These are phyloP conservation scores for Linum usitatissimum DNA, from an alignment of 345 rosid species.

Conservation along the genomic window DNA sequence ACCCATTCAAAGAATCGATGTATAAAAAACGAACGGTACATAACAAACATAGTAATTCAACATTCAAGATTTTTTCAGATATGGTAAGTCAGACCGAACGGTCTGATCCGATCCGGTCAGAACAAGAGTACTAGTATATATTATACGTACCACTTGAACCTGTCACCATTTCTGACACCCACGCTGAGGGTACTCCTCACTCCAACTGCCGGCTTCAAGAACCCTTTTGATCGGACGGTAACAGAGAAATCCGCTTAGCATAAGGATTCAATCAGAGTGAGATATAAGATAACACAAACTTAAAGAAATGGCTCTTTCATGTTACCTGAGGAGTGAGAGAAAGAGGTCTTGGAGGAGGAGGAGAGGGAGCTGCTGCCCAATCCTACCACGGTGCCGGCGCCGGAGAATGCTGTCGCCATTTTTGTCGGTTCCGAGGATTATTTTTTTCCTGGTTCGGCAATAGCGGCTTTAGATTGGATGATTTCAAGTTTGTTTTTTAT, in stretches of 20 bases:
- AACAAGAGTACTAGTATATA: too few relatives aligned
- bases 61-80: too few relatives aligned
- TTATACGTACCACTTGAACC: conserved; percentile 44
- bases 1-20: too few relatives aligned
- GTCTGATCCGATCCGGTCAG: too few relatives aligned
- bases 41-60: too few relatives aligned
- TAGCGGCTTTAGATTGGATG: background rate
- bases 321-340: conserved; percentile 38
- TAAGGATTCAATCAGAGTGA: too few relatives aligned
- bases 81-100: too few relatives aligned
- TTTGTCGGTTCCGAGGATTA: background rate
- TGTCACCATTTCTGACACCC: conserved; percentile 45
- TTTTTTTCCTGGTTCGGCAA: background rate
- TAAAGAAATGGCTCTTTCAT: background rate
- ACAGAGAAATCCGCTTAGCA: background rate
- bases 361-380: conserved; percentile 46
- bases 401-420: conserved; percentile 58
- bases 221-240: conserved; percentile 24
- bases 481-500: background rate
- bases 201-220: conserved; percentile 38
- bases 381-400: conserved; percentile 53
- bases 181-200: conserved; percentile 51
- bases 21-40: too few relatives aligned
- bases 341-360: conserved; percentile 10
- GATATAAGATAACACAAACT: too few relatives aligned